Percentiles rank a stretch among this genome's conserved stretches.
Conservation (phyloP, 352 stramenopile genomes). For the Phytophthora litchii region DNA sequence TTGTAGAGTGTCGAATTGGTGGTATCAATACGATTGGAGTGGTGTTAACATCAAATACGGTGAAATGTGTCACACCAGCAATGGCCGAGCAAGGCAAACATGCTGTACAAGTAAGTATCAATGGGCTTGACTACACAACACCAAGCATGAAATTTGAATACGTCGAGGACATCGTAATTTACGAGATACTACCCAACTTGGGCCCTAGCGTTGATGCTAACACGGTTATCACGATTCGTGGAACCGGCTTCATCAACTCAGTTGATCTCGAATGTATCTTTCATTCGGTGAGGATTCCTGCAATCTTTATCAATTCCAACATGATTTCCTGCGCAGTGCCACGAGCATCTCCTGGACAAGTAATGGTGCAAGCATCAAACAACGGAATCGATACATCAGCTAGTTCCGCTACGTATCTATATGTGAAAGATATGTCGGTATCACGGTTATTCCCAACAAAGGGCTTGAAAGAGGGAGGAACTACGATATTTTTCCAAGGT, state of each 20-base stretch:
- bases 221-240: slow-evolving; percentile 70
- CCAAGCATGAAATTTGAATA: slow-evolving; percentile 57
- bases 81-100: slow-evolving; percentile 29
- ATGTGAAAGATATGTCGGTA: slow-evolving; percentile 86
- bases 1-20: slow-evolving; percentile 58
- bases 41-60: slow-evolving; percentile 37
- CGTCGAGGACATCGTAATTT: slow-evolving; percentile 47
- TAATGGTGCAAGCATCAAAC: slow-evolving; percentile 79
- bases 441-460: slow-evolving; percentile 68
- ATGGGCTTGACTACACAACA: slow-evolving; percentile 57
- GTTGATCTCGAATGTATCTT: slow-evolving; percentile 67
- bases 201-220: slow-evolving; percentile 58
- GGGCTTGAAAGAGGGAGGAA: slow-evolving; percentile 79
- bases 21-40: slow-evolving; percentile 29
- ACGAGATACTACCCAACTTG: slow-evolving; percentile 52
- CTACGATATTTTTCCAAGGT: slow-evolving; percentile 92
- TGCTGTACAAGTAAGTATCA: slow-evolving; percentile 62
- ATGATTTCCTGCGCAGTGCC: slow-evolving; percentile 73
- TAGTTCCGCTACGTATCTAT: slow-evolving; percentile 66
- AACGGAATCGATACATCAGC: slow-evolving; percentile 79
- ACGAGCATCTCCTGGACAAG: slow-evolving; percentile 52
- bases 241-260: slow-evolving; percentile 64
- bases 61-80: slow-evolving; percentile 56
- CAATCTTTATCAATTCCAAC: slow-evolving; percentile 48
- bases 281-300: slow-evolving; percentile 37